Evolutionary conservation across 176 grass and related monocot species (phyloP), one percentile per base, ranked within the genome.

Genomic region (Lolium multiflorum): DNA sequence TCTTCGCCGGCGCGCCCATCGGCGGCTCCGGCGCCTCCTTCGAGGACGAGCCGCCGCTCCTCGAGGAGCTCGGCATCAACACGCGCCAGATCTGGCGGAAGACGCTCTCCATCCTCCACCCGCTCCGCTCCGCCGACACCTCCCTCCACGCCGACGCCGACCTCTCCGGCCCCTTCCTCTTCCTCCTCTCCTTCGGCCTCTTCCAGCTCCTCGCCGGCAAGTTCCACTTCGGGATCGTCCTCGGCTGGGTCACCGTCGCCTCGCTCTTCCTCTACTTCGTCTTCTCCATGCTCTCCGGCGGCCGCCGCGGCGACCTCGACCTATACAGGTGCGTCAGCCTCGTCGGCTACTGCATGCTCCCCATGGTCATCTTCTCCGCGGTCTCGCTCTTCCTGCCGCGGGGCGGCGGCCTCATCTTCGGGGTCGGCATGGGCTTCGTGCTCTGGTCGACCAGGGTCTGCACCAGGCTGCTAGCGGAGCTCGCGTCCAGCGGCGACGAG

Each of bases 31-130:
- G 89, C 24, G 79, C 84, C 39, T 91, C 91, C 48, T 98, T 98
- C 81, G 96, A 98, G 46, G 93, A 98, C 80, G 93, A 98, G 85
- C 89, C 91, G 22, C 93, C 96, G 69, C 96, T 98, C 18, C 89
- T 98, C 49, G 96, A 98, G 90, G 96, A 98, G 83, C 96, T 98
- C 35, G 96, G 96, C 86, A 98, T 98, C 93, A 98, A 95, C 62
- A 95, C 96, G 67, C 96, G 93, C 66, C 96, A 95, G 96, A 98
- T 98, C 91, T 95, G 93, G 96, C 89, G 93, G 87, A 98, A 98
- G 87, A 94, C 93, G 77, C 68, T 87, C 76, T 95, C 96, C 76
- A 98, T 98, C 79, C 89, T 98, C 54, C 94, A 98, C 83, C 93
- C 96, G 62, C 84, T 98, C 68, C 96, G 96, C 51, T 72, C 94